Evolutionary conservation across 805 yeast species (phyloP).

Genomic region (Clavispora carvajalis): DNA sequence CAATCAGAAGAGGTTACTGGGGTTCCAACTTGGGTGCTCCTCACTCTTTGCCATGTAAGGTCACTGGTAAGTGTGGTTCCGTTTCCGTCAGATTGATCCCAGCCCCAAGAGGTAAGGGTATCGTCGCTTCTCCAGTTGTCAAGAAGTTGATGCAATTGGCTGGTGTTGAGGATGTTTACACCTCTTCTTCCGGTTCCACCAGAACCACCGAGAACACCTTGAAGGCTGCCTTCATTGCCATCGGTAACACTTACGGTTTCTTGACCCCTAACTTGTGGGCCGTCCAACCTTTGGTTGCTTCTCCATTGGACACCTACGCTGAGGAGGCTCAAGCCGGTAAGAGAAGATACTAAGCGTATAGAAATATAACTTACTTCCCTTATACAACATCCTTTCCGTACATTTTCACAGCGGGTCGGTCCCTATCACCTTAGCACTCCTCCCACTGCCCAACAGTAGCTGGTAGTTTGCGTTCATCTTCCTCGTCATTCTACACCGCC

Average conservation of each 20-base stretch:
- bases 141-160: slow-evolving; percentile 98
- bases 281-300: slow-evolving; percentile 73
- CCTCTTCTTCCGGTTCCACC: slow-evolving; percentile 98
- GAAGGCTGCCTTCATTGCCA: slow-evolving; percentile 98
- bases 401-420: too few species aligned
- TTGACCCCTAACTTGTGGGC: slow-evolving; percentile 99
- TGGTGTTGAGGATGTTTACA: slow-evolving; percentile 99
- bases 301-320: slow-evolving; percentile 94
- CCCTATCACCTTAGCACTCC: too few species aligned
- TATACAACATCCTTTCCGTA: background rate
- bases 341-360: slow-evolving; percentile 61
- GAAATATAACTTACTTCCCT: slow-evolving; percentile 1
- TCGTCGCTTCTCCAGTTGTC: slow-evolving; percentile 99
- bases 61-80: slow-evolving; percentile 99
- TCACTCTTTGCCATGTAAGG: slow-evolving; percentile 96
- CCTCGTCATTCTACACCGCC: background rate
- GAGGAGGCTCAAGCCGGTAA: slow-evolving; percentile 64
- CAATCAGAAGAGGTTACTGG: slow-evolving; percentile 99
- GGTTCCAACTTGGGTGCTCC: slow-evolving; percentile 99
- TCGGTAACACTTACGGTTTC: slow-evolving; percentile 99
- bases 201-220: slow-evolving; percentile 99
- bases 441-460: too few species aligned
- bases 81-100: slow-evolving; percentile 97
- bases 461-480: too few species aligned
- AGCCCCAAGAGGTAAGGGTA: slow-evolving; percentile 99